Base-by-base conservation (phyloP, 1,139 yeast species). In the Blastobotrys capitulatus region DNA sequence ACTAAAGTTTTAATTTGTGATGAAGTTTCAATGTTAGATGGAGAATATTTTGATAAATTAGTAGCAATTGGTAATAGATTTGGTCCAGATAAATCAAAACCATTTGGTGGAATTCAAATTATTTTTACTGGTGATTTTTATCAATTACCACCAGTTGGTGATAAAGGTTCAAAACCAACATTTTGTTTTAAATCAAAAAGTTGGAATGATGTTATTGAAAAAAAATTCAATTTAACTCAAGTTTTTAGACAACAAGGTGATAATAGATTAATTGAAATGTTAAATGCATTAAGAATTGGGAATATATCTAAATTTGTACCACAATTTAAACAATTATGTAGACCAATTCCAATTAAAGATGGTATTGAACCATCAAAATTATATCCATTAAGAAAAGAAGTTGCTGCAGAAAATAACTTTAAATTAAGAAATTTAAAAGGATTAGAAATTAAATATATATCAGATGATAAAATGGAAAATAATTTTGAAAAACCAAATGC, bases 161-260 rank as follows among this genome's bases (percentile, higher is more conserved):
- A 45, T 12, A 31, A 41, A 26, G 48, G 22, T 29, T 39, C 10
- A 4, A 27, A n/a, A 13, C 60, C 72, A 1, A 57, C 68, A 49
- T 87, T 86, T 66, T 86, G 95, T 13, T 92, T 92, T 67, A 89
- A 89, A 60, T 75, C 89, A n/a, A 58, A 68, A 5, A 72, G 83
- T 8, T 94, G 98, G 98, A 71, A 73, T 45, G 70, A 71, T 31
- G 73, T 82, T 1, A 79, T 92, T 48, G 71, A 36, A 13, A 35
- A 48, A 12, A 16, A 34, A 26, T 77, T 87, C 42, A 77, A 82
- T 36, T 69, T 92, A 49, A 75, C 77, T 50, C 85, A 83, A 56
- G 92, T 92, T n/a, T 94, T 87, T 65, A 79, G 99, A 55, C 99
- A 92, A 64, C 81, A 82, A 61, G 95, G 94, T 16, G 97, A 90